Evolutionary conservation across 2,329 filamentous ascomycete species (phyloP).

Genomic region (Penicillium concentricum): DNA sequence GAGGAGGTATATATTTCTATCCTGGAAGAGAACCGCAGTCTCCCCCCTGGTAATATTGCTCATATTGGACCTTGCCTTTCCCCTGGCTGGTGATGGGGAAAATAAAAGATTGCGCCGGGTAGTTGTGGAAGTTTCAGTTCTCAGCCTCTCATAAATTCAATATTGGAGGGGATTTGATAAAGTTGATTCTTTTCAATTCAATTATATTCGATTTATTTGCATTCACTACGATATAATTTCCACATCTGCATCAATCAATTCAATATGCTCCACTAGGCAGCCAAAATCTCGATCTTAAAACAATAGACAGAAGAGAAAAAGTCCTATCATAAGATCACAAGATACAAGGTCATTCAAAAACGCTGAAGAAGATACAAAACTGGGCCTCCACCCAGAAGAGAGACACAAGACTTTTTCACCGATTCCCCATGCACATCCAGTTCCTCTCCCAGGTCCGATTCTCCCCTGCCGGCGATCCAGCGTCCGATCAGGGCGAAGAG

Average conservation of each 20-base stretch:
- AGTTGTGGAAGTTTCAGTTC: background rate
- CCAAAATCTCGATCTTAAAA: constrained; percentile 3
- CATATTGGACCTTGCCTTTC: background rate
- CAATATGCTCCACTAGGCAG: constrained; percentile 7
- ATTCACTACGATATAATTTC: background rate
- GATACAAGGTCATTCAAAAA: constrained; percentile 13
- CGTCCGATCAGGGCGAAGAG: constrained; percentile 36
- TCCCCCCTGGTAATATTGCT: background rate
- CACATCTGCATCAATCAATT: constrained; percentile 1
- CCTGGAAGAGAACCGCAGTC: constrained; percentile 52
- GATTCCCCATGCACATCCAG: constrained; percentile 1
- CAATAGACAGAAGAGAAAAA: constrained; percentile 4
- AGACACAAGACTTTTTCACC: constrained; percentile 25
- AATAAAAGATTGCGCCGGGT: background rate
- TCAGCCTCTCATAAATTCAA: background rate
- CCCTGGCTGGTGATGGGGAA: background rate
- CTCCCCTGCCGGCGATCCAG: constrained; percentile 41
- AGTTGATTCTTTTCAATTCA: background rate
- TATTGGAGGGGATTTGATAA: background rate
- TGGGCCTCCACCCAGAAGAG: constrained; percentile 4
- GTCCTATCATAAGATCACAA: constrained; percentile 8
- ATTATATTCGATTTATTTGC: background rate
- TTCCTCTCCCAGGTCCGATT: constrained; percentile 22
- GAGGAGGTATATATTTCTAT: constrained; percentile 50
- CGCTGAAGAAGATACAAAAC: constrained; percentile 12